Percentiles rank a stretch among this genome's conserved stretches.
Evolutionary conservation across 2,329 filamentous ascomycete genomes (phyloP).

Genomic region (Sclerotinia borealis): DNA sequence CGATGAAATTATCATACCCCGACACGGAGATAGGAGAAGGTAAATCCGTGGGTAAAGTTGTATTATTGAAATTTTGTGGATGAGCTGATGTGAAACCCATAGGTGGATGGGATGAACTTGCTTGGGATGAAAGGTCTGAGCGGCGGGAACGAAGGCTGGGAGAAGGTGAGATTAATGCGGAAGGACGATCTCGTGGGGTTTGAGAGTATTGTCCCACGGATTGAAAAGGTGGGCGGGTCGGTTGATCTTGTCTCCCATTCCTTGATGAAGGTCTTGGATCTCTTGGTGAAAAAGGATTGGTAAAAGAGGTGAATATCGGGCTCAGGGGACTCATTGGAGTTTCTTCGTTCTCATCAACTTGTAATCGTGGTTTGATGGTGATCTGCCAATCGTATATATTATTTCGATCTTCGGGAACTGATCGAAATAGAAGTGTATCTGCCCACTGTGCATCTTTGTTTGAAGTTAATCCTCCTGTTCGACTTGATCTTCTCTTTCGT

Average conservation of each 20-base stretch:
- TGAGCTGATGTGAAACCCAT: constrained; percentile 41
- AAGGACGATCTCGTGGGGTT: constrained; percentile 36
- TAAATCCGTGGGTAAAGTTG: constrained; percentile 46
- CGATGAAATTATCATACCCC: constrained; percentile 52
- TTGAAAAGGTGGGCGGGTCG: constrained; percentile 45
- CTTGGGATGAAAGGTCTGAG: constrained; percentile 51
- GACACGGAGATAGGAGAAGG: constrained; percentile 48
- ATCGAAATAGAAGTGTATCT: constrained; percentile 50
- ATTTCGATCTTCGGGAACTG: constrained; percentile 45
- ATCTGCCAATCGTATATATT: constrained; percentile 54
- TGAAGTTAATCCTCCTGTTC: constrained; percentile 47
- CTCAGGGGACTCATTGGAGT: constrained; percentile 24
- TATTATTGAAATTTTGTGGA: constrained; percentile 44
- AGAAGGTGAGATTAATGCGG: constrained; percentile 50
- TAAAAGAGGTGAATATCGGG: constrained; percentile 27
- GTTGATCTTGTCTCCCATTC: constrained; percentile 31
- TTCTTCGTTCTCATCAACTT: constrained; percentile 23
- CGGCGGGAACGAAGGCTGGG: constrained; percentile 56
- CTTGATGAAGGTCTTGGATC: constrained; percentile 18
- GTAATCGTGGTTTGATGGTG: constrained; percentile 35
- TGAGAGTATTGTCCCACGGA: constrained; percentile 41
- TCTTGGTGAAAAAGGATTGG: constrained; percentile 29
- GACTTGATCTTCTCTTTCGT: constrained; percentile 58
- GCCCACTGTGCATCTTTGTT: constrained; percentile 26
- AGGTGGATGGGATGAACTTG: constrained; percentile 35